Evolutionary conservation across 2,329 filamentous ascomycete species (phyloP).

Genomic region (Venturia nashicola): DNA sequence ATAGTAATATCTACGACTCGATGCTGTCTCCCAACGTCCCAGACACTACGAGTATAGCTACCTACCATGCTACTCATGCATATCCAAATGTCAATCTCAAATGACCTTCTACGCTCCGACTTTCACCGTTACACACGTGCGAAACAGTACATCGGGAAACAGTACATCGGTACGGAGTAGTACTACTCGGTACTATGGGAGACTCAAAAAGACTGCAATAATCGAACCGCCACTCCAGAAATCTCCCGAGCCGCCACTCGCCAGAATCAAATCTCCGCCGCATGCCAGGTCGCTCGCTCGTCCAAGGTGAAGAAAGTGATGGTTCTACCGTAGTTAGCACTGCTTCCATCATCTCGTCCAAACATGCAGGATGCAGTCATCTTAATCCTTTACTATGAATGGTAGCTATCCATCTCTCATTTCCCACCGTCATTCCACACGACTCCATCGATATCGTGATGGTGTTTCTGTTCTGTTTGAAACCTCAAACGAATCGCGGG

Average conservation of each 20-base stretch:
- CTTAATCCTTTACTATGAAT: neutral
- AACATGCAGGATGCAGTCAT: neutral
- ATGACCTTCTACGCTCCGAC: neutral
- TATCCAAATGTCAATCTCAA: neutral
- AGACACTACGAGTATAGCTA: no score
- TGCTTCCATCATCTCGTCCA: no score
- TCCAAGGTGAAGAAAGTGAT: no score
- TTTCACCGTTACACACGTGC: neutral
- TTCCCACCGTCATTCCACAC: neutral
- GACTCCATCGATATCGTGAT: neutral
- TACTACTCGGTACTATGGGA: no score
- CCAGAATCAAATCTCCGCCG: neutral
- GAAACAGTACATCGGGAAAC: no score
- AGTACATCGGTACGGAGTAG: no score
- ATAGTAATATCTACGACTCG: no score
- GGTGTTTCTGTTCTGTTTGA: neutral
- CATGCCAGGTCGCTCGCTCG: neutral
- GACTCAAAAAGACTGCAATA: no score
- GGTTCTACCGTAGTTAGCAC: no score
- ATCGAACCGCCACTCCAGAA: neutral
- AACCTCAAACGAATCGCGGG: neutral
- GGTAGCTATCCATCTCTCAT: neutral
- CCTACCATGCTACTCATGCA: neutral
- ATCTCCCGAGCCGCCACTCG: constrained; percentile 2
- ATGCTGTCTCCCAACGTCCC: no score